Evolutionary conservation across 768 basidiomycete species (phyloP), one percentile per base, ranked within the genome.

Genomic region (Mycena sanguinolenta): DNA sequence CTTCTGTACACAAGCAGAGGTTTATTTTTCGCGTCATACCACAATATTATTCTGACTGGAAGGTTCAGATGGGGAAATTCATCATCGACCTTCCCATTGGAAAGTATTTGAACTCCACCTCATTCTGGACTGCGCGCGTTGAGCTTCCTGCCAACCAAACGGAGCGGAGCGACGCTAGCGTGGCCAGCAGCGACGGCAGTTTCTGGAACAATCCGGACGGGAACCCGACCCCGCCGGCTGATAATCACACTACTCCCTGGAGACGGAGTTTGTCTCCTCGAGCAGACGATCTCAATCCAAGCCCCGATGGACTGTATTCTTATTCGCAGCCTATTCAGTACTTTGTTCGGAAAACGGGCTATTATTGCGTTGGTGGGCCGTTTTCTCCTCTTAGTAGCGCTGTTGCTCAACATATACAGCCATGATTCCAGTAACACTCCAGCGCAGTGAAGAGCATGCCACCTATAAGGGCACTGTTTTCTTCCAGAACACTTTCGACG

Each of bases 351-450:
- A 93, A 92, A 79, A 96, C 95, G 2, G 98, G 97, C 2, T 98
- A 98, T 79, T 99, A 98, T 79, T 99, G 97, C 79, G 92, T 97
- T 72, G 96, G 97, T 92, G 78, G 81, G 94, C 82, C 28, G 2
- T 32, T n/a, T 49, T 65, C 42, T 63, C 39, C 53, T 44, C 27
- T 12, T 42, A 52, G n/a, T n/a, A 59, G 30, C 23, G 16, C 58
- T 77, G 36, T 23, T 36, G 42, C 17, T 49, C 2, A 65, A 17
- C 25, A 50, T 34, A 23, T 38, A 14, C 46, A 96, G 96, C 95
- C 34, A 88, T 95, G 58, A 88, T 99, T 28, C 98, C 98, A 42
- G 90, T 99, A 36, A 96, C 95, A 13, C 86, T 95, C n/a, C 83
- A 92, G 72, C 83, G 83, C 68, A 87, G 89, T 72, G 83, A 89